Evolutionary conservation across 2,329 filamentous ascomycete species (phyloP), one percentile per base, ranked within the genome.

Genomic region (Colletotrichum nymphaeae): DNA sequence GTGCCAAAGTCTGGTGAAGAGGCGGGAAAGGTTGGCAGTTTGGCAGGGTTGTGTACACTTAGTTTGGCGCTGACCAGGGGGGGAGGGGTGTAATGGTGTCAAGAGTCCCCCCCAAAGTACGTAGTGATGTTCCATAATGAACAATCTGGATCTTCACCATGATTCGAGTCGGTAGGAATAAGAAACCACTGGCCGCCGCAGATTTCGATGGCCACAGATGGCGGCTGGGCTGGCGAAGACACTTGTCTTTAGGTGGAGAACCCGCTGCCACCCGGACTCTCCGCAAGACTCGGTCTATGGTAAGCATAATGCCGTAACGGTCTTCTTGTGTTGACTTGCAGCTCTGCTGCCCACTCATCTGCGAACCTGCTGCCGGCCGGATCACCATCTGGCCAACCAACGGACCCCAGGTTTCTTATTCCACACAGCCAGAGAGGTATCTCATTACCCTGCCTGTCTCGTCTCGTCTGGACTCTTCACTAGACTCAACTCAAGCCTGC

Each of bases 391-490:
- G 71, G 71, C 60, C 67, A 65, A 70, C 56, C 42, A 63, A 30
- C 28, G 24, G 22, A 14, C 37, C 63, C 37, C 67, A 62, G 35
- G 5, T 70, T 73, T 73, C 67, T 71, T 73, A 32, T 71, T 71
- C 56, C 62, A 46, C n/a, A 49, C 28, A 26, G n/a, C 55, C 42
- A 55, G 30, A 62, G 53, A 55, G 32, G 53, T 28, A 35, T 42
- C 32, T 42, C 52, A 49, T 32, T 57, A 49, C 42, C 19, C 42
- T 52, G 28, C 24, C 62, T 55, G 62, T 62, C 30, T 66, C 67
- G 67, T 66, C 67, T 70, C 55, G 70, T 53, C 66, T 65, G 66
- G 70, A 73, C 70, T 73, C 70, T 73, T 73, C 55, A 65, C 69
- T 64, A 64, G 58, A 56, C 57, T 49, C 24, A 53, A 55, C 53